phyloP scores from a whole-genome alignment of 352 stramenopile genomes.

The Halophytophthora polymorphica region DNA sequence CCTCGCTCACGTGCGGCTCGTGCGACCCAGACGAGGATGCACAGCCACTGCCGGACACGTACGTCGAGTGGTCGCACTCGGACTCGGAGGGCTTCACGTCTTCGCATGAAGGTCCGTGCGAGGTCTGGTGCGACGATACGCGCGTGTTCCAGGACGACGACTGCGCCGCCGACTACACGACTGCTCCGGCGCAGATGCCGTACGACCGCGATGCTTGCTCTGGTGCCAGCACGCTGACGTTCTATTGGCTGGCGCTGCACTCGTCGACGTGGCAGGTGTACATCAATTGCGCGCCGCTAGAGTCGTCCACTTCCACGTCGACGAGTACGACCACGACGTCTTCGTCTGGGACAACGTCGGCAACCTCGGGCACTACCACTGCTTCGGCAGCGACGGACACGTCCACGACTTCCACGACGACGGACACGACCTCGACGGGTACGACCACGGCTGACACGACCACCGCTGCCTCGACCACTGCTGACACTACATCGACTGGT shows the following conservation, averaged over 20 bases:
- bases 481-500: too few species aligned
- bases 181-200: constrained; percentile 21
- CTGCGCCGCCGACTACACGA: constrained; percentile 26
- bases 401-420: too few species aligned
- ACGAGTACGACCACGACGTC: too few species aligned
- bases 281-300: constrained; percentile 21
- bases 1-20: constrained; percentile 26
- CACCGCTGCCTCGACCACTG: too few species aligned
- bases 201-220: constrained; percentile 23
- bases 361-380: too few species aligned
- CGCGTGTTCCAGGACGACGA: constrained; percentile 32
- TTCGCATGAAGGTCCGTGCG: constrained; percentile 32
- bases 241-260: constrained; percentile 37
- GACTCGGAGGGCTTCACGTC: constrained; percentile 25
- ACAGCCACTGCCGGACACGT: constrained; percentile 23
- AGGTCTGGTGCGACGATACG: constrained; percentile 38
- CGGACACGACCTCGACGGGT: too few species aligned
- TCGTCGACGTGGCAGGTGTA: constrained; percentile 32
- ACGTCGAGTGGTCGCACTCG: constrained; percentile 34
- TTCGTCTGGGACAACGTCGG: too few species aligned
- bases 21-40: constrained; percentile 19
- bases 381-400: too few species aligned
- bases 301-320: too few species aligned
- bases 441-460: too few species aligned
- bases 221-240: constrained; percentile 20